These are phyloP conservation scores for Tieghemostelium lacteum DNA, from an alignment of 78 protist genomes.

Conservation along the genomic window DNA sequence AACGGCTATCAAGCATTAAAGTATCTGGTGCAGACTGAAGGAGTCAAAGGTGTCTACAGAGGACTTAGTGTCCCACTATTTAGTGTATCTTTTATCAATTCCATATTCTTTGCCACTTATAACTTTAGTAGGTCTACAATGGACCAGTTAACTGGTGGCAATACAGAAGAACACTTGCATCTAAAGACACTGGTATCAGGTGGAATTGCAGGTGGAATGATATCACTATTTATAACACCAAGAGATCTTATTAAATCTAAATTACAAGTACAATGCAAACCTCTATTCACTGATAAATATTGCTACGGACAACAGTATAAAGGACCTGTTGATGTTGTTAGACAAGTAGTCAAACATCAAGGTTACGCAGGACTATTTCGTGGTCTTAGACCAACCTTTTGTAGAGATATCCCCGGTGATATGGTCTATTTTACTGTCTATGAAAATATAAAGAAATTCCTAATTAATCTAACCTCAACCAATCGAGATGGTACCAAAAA, in stretches of 20 bases:
- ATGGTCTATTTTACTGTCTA: conserved; percentile 41
- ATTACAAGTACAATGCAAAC: conserved; percentile 62
- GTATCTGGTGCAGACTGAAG: conserved; percentile 40
- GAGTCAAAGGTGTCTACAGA: conserved; percentile 61
- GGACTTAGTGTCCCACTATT: conserved; percentile 62
- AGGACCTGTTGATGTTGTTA: conserved; percentile 59
- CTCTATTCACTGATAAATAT: neutral
- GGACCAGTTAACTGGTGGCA: no score
- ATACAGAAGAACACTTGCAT: neutral
- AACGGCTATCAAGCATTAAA: conserved; percentile 69
- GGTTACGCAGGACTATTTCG: conserved; percentile 38
- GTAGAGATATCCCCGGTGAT: conserved; percentile 46
- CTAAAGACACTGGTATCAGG: conserved; percentile 15
- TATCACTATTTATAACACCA: conserved; percentile 70
- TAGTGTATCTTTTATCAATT: conserved; percentile 48
- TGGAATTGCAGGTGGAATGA: conserved; percentile 57
- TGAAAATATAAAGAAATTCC: conserved; percentile 30
- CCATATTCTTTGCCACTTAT: conserved; percentile 58
- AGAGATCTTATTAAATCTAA: conserved; percentile 60
- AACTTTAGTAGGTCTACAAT: no score
- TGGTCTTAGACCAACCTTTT: conserved; percentile 41
- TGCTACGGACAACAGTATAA: conserved; percentile 17
- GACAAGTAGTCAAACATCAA: conserved; percentile 1
- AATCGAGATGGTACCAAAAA: neutral
- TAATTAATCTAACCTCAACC: neutral